These are phyloP conservation scores for Rhazya stricta DNA, from an alignment of 257 asterid genomes.

Conservation along the genomic window DNA sequence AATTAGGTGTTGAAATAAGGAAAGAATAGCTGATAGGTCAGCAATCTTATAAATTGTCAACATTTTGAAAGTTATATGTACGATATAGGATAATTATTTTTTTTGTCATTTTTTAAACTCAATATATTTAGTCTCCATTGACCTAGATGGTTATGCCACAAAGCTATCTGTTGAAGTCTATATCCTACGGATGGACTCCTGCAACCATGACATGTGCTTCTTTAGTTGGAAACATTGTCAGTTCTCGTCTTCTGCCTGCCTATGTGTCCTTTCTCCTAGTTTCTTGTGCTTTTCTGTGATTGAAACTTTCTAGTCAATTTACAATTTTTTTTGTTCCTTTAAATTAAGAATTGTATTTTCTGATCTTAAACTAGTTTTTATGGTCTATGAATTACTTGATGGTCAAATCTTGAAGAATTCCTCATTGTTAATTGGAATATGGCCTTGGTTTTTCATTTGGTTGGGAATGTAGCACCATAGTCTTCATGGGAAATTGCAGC, in stretches of 20 bases:
- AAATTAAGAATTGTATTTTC: not conserved
- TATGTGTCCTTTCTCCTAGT: not conserved
- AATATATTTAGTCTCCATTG: not conserved
- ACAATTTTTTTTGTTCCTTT: not conserved
- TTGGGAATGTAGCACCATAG: not conserved
- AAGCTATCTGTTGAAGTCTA: not conserved
- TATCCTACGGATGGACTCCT: not conserved
- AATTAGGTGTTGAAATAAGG: not conserved
- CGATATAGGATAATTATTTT: not conserved
- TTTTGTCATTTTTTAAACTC: not conserved
- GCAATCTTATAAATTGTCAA: not conserved
- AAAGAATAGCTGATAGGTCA: not conserved
- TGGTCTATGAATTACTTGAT: not conserved
- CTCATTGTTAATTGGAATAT: not conserved
- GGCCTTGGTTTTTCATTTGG: not conserved
- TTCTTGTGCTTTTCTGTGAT: not conserved
- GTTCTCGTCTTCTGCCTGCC: not conserved
- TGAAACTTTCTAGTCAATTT: not conserved
- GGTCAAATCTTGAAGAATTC: not conserved
- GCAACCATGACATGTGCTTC: not conserved
- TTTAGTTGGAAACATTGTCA: not conserved
- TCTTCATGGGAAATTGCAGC: not conserved
- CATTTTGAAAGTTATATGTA: not conserved
- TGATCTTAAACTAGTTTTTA: not conserved
- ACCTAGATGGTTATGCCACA: not conserved